Conservation (phyloP, 805 yeast species). For the Debaryomyces tyrocola region DNA sequence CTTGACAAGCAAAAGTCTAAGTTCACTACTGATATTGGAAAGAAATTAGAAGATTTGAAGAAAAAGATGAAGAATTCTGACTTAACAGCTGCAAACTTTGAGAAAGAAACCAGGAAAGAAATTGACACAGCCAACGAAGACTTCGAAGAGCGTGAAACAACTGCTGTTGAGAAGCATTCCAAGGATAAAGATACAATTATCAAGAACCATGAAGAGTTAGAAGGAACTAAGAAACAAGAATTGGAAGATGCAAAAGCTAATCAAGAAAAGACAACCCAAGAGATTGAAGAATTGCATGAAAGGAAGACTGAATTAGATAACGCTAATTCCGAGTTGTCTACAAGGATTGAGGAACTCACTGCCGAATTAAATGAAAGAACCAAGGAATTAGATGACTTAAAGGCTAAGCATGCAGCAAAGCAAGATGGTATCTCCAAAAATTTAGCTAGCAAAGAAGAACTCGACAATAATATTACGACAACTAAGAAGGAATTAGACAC, state of each 20-base stretch:
- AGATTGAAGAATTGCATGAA: conserved; percentile 45
- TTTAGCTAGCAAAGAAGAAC: conserved; percentile 39
- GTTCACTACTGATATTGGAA: conserved; percentile 43
- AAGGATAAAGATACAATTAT: conserved; percentile 43
- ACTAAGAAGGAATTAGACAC: conserved; percentile 36
- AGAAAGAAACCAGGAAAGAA: conserved; percentile 39
- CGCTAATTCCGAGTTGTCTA: conserved; percentile 36
- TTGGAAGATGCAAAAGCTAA: conserved; percentile 41
- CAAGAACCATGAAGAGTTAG: conserved; percentile 45
- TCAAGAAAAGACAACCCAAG: conserved; percentile 43
- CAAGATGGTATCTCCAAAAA: conserved; percentile 26
- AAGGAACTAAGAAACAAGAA: conserved; percentile 44
- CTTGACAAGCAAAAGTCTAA: conserved; percentile 37
- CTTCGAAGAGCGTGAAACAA: conserved; percentile 45
- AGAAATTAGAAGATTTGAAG: conserved; percentile 24
- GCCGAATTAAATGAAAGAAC: conserved; percentile 42
- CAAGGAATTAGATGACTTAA: conserved; percentile 29
- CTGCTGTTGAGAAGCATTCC: conserved; percentile 47
- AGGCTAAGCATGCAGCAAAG: conserved; percentile 30
- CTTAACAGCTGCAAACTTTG: conserved; percentile 35
- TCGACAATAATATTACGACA: conserved; percentile 36
- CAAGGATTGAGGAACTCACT: conserved; percentile 43
- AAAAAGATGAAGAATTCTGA: conserved; percentile 27
- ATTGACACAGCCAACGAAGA: conserved; percentile 47
- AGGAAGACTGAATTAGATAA: conserved; percentile 42